Conservation (phyloP, 75 land plant species). For the Sequoia sempervirens region DNA sequence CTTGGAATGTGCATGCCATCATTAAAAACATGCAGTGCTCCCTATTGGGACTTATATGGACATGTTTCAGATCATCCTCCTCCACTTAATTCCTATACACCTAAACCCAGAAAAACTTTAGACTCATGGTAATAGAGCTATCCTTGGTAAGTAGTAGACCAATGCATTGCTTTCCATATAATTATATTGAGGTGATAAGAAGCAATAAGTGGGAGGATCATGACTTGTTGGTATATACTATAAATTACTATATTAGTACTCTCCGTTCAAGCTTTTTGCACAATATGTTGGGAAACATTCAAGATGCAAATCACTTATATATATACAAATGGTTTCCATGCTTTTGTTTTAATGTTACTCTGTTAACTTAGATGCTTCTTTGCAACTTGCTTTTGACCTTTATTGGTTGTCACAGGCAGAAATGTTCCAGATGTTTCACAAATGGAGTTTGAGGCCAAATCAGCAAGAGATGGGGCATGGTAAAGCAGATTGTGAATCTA, state of each 20-base stretch:
- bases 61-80: background rate
- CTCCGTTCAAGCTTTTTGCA: background rate
- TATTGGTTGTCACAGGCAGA: slow-evolving; percentile 24
- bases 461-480: slow-evolving; percentile 95
- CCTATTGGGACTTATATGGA: background rate
- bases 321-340: background rate
- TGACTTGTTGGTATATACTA: background rate
- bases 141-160: background rate
- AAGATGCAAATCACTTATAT: background rate
- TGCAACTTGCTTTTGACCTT: slow-evolving; percentile 5
- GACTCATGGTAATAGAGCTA: background rate
- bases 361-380: background rate
- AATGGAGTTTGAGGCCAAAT: slow-evolving; percentile 94
- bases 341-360: background rate
- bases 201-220: background rate
- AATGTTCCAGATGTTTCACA: slow-evolving; percentile 31
- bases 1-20: background rate
- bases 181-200: background rate
- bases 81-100: background rate
- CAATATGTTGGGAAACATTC: background rate
- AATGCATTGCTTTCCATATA: background rate
- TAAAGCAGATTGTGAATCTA: slow-evolving; percentile 8
- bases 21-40: background rate
- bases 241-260: background rate
- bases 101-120: background rate